phyloP scores from a whole-genome alignment of 1,284 basidiomycete genomes.

The Coniferiporia weirii region DNA sequence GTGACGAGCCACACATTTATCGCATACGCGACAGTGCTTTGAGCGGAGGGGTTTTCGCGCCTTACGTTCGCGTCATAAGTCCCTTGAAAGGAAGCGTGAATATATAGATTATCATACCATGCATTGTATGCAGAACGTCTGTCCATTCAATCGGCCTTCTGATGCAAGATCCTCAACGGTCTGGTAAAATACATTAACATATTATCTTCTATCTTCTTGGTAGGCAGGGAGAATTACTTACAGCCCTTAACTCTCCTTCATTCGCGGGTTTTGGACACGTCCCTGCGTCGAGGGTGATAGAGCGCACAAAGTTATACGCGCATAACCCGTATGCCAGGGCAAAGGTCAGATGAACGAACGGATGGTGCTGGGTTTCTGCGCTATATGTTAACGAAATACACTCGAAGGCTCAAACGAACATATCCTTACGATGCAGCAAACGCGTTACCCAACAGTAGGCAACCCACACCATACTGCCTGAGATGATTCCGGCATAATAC shows the following conservation, averaged over 20 bases:
- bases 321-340: slow-evolving; percentile 70
- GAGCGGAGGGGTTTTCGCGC: slow-evolving; percentile 88
- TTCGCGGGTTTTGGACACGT: slow-evolving; percentile 75
- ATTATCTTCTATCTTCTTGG: not conserved
- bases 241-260: slow-evolving; percentile 79
- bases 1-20: slow-evolving; percentile 83
- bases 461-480: slow-evolving; percentile 84
- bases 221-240: slow-evolving; percentile 31
- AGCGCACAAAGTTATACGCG: slow-evolving; percentile 85
- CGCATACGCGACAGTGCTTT: slow-evolving; percentile 92
- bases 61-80: slow-evolving; percentile 31
- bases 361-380: slow-evolving; percentile 68
- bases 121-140: slow-evolving; percentile 93
- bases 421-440: slow-evolving; percentile 58
- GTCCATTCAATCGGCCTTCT: slow-evolving; percentile 85
- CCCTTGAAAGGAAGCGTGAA: not conserved
- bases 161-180: slow-evolving; percentile 87
- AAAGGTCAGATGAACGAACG: slow-evolving; percentile 73
- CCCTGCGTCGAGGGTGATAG: slow-evolving; percentile 89
- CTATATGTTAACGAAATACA: not conserved
- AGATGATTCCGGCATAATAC: slow-evolving; percentile 91
- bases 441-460: slow-evolving; percentile 76
- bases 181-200: slow-evolving; percentile 34
- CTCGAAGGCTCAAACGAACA: slow-evolving; percentile 1
- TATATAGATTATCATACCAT: slow-evolving; percentile 49